These are phyloP conservation scores for Cetradonia linearis DNA, from an alignment of 495 filamentous ascomycete genomes.

Conservation along the genomic window DNA sequence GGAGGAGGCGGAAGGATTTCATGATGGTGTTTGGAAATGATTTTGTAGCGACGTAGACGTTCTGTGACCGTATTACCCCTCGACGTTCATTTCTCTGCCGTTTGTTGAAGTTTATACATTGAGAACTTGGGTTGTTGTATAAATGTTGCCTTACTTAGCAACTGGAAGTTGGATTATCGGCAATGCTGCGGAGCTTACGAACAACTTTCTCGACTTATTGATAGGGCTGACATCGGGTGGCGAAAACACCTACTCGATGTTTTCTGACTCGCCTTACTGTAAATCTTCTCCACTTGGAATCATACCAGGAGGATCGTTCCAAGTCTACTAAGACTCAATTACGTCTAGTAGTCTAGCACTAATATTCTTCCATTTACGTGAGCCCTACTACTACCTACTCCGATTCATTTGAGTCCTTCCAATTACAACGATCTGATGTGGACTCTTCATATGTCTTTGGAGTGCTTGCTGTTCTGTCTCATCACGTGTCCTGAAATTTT, in stretches of 20 bases:
- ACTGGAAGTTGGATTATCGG: not conserved
- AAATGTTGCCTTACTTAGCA: not conserved
- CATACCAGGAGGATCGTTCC: no score
- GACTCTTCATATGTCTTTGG: no score
- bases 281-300: no score
- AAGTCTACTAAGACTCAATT: no score
- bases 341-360: no score
- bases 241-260: not conserved
- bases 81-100: not conserved
- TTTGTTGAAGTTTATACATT: not conserved
- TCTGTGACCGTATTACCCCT: not conserved
- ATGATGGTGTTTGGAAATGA: not conserved
- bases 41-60: not conserved
- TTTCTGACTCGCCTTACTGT: no score
- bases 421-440: no score
- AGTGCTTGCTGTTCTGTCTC: no score
- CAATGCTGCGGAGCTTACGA: constrained; percentile 5
- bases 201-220: not conserved
- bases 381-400: no score
- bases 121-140: not conserved
- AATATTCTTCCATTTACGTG: no score
- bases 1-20: constrained; percentile 15
- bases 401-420: no score
- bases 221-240: constrained; percentile 1
- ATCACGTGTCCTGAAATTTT: no score